Conservation (phyloP, 2,329 filamentous ascomycete genomes). For the Fusarium equiseti region DNA sequence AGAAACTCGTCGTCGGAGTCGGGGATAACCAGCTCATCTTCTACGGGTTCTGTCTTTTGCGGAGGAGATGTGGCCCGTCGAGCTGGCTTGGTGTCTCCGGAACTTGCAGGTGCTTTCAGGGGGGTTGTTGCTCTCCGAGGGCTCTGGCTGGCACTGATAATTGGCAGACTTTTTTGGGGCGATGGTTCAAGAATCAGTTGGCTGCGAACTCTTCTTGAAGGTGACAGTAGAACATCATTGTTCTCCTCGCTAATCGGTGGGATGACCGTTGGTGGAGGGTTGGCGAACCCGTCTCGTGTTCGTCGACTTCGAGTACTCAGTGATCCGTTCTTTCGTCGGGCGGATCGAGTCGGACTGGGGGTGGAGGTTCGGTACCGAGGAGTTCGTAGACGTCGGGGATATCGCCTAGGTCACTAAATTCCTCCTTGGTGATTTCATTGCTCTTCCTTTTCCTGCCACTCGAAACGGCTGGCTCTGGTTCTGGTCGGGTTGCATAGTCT, state of each 20-base stretch:
- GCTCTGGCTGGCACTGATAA: conserved; percentile 9
- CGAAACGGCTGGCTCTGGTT: conserved; percentile 54
- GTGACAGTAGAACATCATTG: conserved; percentile 42
- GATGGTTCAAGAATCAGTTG: conserved; percentile 27
- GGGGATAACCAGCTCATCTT: conserved; percentile 59
- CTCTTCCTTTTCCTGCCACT: conserved; percentile 67
- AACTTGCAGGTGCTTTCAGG: conserved; percentile 18
- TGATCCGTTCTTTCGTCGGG: conserved; percentile 37
- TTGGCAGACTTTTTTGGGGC: conserved; percentile 5
- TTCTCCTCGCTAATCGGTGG: conserved; percentile 40
- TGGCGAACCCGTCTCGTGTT: conserved; percentile 25
- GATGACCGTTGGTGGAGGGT: neutral
- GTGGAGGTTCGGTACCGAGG: conserved; percentile 56
- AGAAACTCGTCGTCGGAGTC: conserved; percentile 70
- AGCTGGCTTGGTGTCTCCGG: conserved; percentile 3
- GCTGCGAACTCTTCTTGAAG: conserved; percentile 42
- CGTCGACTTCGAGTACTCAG: conserved; percentile 39
- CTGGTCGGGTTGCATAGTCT: conserved; percentile 55
- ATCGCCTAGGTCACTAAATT: conserved; percentile 56
- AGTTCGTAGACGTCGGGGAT: conserved; percentile 68
- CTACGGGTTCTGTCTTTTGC: neutral
- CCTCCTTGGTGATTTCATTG: conserved; percentile 57
- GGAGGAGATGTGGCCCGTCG: neutral
- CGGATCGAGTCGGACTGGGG: conserved; percentile 51
- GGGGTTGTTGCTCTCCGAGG: conserved; percentile 19